Conservation (phyloP, 2,329 filamentous ascomycete species). For the Phyllosticta ampelicida region DNA sequence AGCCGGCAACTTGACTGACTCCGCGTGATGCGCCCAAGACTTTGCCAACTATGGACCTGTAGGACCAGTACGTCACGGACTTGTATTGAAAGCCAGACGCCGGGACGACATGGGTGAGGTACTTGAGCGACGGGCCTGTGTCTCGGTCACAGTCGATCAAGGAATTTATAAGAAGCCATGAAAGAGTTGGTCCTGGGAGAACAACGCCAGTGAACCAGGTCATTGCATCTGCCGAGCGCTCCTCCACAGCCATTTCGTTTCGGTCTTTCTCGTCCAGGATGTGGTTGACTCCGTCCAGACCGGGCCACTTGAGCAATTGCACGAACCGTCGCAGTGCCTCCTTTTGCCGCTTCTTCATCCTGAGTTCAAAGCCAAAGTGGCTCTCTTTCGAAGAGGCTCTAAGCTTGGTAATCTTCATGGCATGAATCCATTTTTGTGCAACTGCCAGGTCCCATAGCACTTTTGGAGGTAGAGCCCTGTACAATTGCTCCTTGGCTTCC, state of each 20-base stretch:
- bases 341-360: conserved; percentile 55
- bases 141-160: conserved; percentile 66
- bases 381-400: conserved; percentile 33
- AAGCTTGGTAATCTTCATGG: conserved; percentile 55
- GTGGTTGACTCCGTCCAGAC: conserved; percentile 53
- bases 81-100: conserved; percentile 67
- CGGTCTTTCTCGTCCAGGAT: conserved; percentile 50
- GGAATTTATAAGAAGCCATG: conserved; percentile 69
- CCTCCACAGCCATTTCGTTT: conserved; percentile 36
- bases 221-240: conserved; percentile 61
- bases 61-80: conserved; percentile 68
- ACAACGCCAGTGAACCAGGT: conserved; percentile 68
- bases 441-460: conserved; percentile 64
- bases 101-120: conserved; percentile 57
- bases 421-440: conserved; percentile 61
- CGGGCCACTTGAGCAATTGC: conserved; percentile 66
- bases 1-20: conserved; percentile 59
- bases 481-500: conserved; percentile 52
- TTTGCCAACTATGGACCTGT: conserved; percentile 61
- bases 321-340: conserved; percentile 60
- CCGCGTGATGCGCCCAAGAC: conserved; percentile 57
- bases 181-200: conserved; percentile 57
- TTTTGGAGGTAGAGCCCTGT: conserved; percentile 55
- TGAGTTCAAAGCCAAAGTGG: conserved; percentile 51
- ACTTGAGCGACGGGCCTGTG: conserved; percentile 52